Percentiles rank a stretch among this genome's conserved stretches.
phyloP scores from a whole-genome alignment of 225 moss, liverwort and hornwort genomes.

The Pleurozium schreberi region DNA sequence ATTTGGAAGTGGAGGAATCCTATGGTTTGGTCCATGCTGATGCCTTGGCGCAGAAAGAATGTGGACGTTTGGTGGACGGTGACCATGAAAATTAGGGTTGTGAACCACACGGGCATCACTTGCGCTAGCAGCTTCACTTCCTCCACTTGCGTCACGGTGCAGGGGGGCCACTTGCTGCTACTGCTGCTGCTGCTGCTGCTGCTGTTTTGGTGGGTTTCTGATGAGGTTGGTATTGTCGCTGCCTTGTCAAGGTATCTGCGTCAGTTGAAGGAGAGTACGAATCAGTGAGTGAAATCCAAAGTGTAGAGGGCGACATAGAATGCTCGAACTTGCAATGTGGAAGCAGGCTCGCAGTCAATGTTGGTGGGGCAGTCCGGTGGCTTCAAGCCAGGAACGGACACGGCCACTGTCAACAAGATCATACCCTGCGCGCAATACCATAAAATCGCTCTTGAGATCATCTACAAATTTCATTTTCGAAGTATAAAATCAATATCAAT shows the following conservation, averaged over 20 bases:
- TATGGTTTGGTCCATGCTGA: slow-evolving; percentile 37
- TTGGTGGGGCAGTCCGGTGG: slow-evolving; percentile 22
- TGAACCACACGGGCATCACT: slow-evolving; percentile 51
- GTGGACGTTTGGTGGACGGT: slow-evolving; percentile 33
- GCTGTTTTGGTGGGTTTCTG: not conserved
- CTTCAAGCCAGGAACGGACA: slow-evolving; percentile 25
- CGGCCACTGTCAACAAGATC: slow-evolving; percentile 27
- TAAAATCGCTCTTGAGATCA: not conserved
- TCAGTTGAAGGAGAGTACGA: not conserved
- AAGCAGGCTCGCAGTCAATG: slow-evolving; percentile 27
- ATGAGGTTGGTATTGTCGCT: not conserved
- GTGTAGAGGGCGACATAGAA: slow-evolving; percentile 43
- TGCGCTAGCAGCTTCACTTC: slow-evolving; percentile 41
- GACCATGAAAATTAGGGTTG: slow-evolving; percentile 26
- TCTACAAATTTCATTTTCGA: not conserved
- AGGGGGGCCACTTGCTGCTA: slow-evolving; percentile 19
- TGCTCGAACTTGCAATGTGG: slow-evolving; percentile 18
- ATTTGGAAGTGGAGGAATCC: slow-evolving; percentile 17
- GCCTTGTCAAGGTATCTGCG: slow-evolving; percentile 48
- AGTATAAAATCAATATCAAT: not conserved
- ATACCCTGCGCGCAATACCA: slow-evolving; percentile 13
- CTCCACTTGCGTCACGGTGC: slow-evolving; percentile 59
- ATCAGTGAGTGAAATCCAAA: not conserved
- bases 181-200: not conserved
- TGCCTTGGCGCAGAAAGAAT: slow-evolving; percentile 47